Base-by-base conservation (phyloP, 345 rosid species). In the Cardamine chenopodiifolia region DNA sequence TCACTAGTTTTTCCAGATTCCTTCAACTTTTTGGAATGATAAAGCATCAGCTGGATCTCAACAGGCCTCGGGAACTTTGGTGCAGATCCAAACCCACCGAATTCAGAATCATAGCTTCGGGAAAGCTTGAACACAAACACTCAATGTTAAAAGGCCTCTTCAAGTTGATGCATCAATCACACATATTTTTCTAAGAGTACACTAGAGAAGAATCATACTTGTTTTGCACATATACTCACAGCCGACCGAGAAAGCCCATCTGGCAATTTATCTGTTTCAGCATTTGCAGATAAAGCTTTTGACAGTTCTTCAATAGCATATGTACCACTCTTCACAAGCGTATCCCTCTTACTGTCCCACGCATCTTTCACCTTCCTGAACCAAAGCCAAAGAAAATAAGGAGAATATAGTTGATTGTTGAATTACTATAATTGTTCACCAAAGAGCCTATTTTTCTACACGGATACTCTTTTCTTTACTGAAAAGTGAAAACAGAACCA, bases 61-160 rank as follows among this genome's bases (percentile, higher is more conserved):
- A 94, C 98, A 35, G 98, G 98, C 66, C 97, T 85, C 6, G 97
- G 98, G 83, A 94, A 94, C 84, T 94, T 94, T 11, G 98, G 97
- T 11, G 96, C 93, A 68, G 91, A 84, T 78, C 98, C 98, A 85
- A 94, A 94, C 31, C 98, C 98, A 66, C 95, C 97, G 47, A 49
- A 86, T 73, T 60, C 55, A 3, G 91, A 79, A 77, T 94, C 98
- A 52, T 87, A 94, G 77, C 83, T 88, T 47, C 69, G 66, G 19
- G 96, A 89, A 74, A 94, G 90, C 98, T 94, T 83, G 65, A 77
- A 75, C 45, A 76, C 66, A 76, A 34, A 76, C 53, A 69, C 31
- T 62, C 4, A 19, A n/a, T 25, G 49, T 76, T 53, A 76, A 18
- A 68, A 61, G 45, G 28, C 14, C 5, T 56, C 1, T 56, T 65